A percentile compares a stretch with the other conserved stretches of the same genome.
phyloP scores from a whole-genome alignment of 2,329 filamentous ascomycete genomes.

The Chlorencoelia australis region DNA sequence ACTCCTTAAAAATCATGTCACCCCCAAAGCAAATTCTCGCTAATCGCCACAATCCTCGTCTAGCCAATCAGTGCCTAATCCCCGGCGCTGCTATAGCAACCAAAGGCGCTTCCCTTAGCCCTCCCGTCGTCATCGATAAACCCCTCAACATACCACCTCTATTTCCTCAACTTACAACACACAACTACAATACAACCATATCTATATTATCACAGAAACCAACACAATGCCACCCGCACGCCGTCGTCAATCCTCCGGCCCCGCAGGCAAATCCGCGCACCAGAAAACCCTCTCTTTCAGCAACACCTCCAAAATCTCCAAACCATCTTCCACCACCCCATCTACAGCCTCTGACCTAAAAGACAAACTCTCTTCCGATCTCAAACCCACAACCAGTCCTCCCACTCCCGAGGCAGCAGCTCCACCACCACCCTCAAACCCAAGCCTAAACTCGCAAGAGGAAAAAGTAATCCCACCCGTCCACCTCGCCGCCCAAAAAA shows the following conservation, averaged over 20 bases:
- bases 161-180: too few relatives aligned
- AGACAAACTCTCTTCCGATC: conserved; percentile 7
- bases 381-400: conserved; percentile 6
- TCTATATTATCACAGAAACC: too few relatives aligned
- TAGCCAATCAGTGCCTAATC: too few relatives aligned
- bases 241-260: conserved; percentile 28
- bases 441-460: conserved; percentile 17
- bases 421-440: conserved; percentile 13
- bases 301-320: conserved; percentile 40
- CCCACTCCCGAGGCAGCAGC: conserved; percentile 11
- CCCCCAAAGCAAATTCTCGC: too few relatives aligned
- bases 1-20: too few relatives aligned
- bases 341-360: not conserved
- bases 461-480: conserved; percentile 36
- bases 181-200: too few relatives aligned
- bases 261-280: conserved; percentile 31
- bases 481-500: conserved; percentile 49
- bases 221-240: conserved; percentile 34
- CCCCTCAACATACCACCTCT: too few relatives aligned
- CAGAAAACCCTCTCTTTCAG: conserved; percentile 56
- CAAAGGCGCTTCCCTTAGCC: too few relatives aligned
- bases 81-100: too few relatives aligned
- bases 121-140: too few relatives aligned
- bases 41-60: too few relatives aligned
- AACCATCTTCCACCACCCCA: conserved; percentile 20